Conservation (phyloP, 1,284 basidiomycete genomes). For the Ganoderma boninense region DNA sequence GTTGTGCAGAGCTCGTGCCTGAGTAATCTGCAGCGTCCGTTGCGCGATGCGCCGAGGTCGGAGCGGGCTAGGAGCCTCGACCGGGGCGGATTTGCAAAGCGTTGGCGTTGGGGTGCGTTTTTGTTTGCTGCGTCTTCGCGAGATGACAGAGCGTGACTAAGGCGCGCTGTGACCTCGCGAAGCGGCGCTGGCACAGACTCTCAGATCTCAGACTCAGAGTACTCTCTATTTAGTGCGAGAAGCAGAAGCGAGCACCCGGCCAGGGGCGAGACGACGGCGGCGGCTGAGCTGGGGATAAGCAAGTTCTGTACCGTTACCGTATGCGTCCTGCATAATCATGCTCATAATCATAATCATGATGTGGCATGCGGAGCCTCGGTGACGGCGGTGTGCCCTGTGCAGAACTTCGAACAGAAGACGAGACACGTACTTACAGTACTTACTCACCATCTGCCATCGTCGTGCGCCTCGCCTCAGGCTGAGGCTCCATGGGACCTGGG, state of each 20-base stretch:
- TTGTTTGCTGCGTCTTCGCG: background rate
- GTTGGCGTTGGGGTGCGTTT: background rate
- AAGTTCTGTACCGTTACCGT: no score
- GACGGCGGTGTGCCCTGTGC: background rate
- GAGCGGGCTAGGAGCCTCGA: background rate
- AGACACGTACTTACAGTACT: background rate
- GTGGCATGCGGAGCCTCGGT: background rate
- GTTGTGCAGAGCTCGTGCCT: no score
- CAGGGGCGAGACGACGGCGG: no score
- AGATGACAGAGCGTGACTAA: background rate
- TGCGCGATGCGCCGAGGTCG: no score
- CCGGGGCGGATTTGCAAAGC: background rate
- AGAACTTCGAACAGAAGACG: constrained; percentile 1
- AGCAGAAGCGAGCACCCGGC: background rate
- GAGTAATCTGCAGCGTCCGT: no score
- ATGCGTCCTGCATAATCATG: no score
- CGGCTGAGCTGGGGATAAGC: no score
- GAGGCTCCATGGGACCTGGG: no score
- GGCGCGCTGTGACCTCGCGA: background rate
- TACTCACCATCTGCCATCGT: no score
- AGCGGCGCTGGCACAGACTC: background rate
- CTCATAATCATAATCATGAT: background rate
- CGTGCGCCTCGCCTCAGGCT: no score
- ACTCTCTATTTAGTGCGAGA: background rate
- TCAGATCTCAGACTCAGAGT: background rate